Evolutionary conservation across 257 asterid genomes (phyloP), one percentile per base, ranked within the genome.

Genomic region (Eucommia ulmoides): DNA sequence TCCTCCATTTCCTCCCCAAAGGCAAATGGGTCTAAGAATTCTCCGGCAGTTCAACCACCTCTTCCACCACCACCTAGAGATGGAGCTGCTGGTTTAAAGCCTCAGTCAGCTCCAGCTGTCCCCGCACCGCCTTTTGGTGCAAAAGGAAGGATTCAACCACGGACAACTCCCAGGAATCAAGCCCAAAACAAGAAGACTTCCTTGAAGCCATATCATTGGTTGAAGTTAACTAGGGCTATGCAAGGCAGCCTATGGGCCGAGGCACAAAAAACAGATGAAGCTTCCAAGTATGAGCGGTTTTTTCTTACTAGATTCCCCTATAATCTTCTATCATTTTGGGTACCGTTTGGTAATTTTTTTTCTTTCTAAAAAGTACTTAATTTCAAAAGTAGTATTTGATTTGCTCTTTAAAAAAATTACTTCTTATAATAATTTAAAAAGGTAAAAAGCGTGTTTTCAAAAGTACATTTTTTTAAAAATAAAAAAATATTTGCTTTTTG

Each of bases 11-110:
- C 24, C 35, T 44, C 65, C 44, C 45, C 8, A 16, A 42, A 42
- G 20, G 48, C n/a, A 16, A 8, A 19, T 3, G 1, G n/a, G 48
- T 42, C 48, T 18, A 51, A 38, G 48, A 42, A 41, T 20, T 41
- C 20, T 47, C 52, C 22, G 11, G 22, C 22, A 52, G 55, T 20
- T 50, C 56, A 6, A 29, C 38, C 60, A 1, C 52, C 35, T 45
- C 64, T 66, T 66, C 88, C 88, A 45, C 88, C 94, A 62, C 93
- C 94, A 14, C 88, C 89, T 2, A 74, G 78, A 66, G 82, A 82
- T 56, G 65, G 61, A 18, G 33, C 54, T 44, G 62, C 52, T 35
- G 61, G 65, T 41, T 58, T 62, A 55, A 70, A 54, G 45, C 42
- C 59, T 52, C 58, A 22, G 26, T 64, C 73, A 53, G 53, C 73